Base-by-base conservation (phyloP, 2,329 filamentous ascomycete species). In the Aspergillus cejpii region DNA sequence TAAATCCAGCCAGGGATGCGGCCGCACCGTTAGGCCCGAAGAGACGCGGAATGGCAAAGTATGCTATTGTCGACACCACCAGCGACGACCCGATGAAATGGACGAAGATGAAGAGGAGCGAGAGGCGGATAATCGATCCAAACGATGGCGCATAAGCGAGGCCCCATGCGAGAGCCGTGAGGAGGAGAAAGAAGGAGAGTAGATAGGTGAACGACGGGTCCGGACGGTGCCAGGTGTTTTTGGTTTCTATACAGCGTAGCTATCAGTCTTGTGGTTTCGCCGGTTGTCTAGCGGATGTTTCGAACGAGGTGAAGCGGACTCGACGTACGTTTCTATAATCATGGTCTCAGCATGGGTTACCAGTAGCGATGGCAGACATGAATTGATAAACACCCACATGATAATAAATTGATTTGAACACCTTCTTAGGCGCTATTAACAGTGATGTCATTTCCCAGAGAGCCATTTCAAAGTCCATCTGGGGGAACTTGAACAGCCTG, bases 381-480 rank as follows among this genome's bases (percentile, higher is more conserved):
- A 37, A 50, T 2, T 23, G 47, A 27, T 29, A 7, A 14, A 38
- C 14, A 67, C 74, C 54, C 67, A 82, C 80, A 66, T 84, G 80
- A 58, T 84, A 83, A 64, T 84, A 84, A 64, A 84, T 83, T 36
- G 79, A 81, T 50, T 81, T 73, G 63, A 85, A 85, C 40, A 85
- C 81, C 62, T 84, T 84, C 68, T 84, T 84, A 0, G 81, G 81
- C 24, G 80, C 78, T 60, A 84, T 79, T 52, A 85, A 72, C 42
- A 85, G 70, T 56, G 76, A 79, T 50, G 79, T 82, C 77, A 85
- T 84, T 64, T 85, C 81, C 81, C 81, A 85, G 54, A 83, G 77
- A 15, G 81, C 81, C 74, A 83, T 83, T 61, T 85, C 81, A 61
- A 85, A 85, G 70, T 85, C 81, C 81, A 85, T 84, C 56, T 83